These are phyloP conservation scores for Nicotiana noctiflora DNA, from an alignment of 257 asterid species.

Conservation along the genomic window DNA sequence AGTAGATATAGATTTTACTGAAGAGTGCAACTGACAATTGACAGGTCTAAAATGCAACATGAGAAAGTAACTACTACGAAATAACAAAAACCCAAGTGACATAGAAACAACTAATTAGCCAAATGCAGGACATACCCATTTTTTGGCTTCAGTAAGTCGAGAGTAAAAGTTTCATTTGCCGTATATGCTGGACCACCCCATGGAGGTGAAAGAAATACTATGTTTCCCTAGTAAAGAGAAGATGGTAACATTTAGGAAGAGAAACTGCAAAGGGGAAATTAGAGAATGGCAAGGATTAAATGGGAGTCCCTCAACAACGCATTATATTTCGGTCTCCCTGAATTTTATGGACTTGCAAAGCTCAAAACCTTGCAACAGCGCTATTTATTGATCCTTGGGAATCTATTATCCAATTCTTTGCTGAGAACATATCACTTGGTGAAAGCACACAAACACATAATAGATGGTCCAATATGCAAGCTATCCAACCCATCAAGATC, in stretches of 20 bases:
- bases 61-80: background rate
- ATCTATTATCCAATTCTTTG: background rate
- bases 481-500: background rate
- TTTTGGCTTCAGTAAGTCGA: slow-evolving; percentile 68
- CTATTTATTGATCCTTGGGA: background rate
- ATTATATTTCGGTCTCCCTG: background rate
- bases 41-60: background rate
- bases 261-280: background rate
- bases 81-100: background rate
- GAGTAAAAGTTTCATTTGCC: slow-evolving; percentile 41
- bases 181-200: slow-evolving; percentile 96
- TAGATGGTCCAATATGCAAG: slow-evolving; percentile 2
- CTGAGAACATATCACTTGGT: background rate
- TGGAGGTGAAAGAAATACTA: slow-evolving; percentile 87
- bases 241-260: slow-evolving; percentile 8
- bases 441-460: background rate
- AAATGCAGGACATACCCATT: slow-evolving; percentile 55
- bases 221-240: slow-evolving; percentile 58
- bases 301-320: background rate
- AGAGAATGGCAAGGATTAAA: background rate
- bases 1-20: background rate
- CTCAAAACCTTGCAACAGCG: background rate
- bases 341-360: background rate
- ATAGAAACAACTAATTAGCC: background rate
- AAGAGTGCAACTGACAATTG: background rate